Evolutionary conservation across 148 eudicot genomes (phyloP), one percentile per base, ranked within the genome.

Genomic region (Selenicereus undatus): DNA sequence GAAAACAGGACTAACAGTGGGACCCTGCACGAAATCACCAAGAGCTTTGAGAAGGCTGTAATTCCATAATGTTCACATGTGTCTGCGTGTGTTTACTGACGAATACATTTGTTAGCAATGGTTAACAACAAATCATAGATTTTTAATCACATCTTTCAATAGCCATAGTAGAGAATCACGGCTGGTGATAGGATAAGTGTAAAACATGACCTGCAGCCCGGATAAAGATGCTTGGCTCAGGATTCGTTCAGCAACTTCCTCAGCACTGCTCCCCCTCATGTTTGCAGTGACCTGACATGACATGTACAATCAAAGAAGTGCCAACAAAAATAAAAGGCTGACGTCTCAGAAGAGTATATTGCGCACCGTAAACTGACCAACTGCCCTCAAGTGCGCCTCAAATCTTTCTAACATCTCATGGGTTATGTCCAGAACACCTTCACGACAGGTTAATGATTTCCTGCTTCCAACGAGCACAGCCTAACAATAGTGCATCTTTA

Each of bases 351-450:
- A 66, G 45, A 22, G 26, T 43, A 74, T 16, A 27, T 56, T 74
- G 65, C 90, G 16, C 81, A 95, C 98, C 89, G 91, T 93, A 85
- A 93, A 91, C 77, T 95, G 98, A 81, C 83, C 91, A 80, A 43
- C 62, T 74, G 98, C 97, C 88, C 85, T 91, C 82, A 95, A 84
- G 83, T 95, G 98, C 30, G 98, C 98, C 88, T 95, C 98, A 56
- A 95, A 87, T 86, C 98, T 90, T 88, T 95, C 98, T 73, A 95
- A 88, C 82, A 95, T 93, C 89, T 95, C 98, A 71, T 90, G 97
- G 43, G 93, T 92, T 70, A 83, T 87, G 74, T 95, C 92, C 65
- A 93, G 85, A 74, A 87, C 97, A 83, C 94, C 98, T 78, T 90
- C 81, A 56, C 93, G 88, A 83, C 78, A 73, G 76, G 76, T 85